phyloP scores from a whole-genome alignment of 306 rosid genomes.

The Fagus crenata region DNA sequence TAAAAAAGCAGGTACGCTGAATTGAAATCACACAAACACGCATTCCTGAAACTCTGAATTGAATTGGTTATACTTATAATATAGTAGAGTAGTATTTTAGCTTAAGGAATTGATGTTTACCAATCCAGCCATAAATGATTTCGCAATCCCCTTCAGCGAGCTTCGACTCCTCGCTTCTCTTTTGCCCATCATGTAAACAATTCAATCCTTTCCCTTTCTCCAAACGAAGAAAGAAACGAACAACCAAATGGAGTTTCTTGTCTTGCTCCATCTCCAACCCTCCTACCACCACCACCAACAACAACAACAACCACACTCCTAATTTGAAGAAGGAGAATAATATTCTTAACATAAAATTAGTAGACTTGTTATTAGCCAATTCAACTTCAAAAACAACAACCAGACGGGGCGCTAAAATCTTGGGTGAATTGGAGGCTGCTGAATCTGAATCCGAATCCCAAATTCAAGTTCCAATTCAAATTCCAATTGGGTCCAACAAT shows the following conservation, averaged over 20 bases:
- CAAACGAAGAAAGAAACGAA: constrained; percentile 41
- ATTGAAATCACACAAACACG: not conserved
- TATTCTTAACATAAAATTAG: constrained; percentile 28
- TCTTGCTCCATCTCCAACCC: constrained; percentile 47
- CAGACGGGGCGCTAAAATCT: constrained; percentile 40
- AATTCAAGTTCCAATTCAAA: constrained; percentile 29
- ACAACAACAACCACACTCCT: no score
- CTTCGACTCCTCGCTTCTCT: constrained; percentile 48
- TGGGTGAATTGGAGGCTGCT: constrained; percentile 38
- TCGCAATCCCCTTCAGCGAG: constrained; percentile 45
- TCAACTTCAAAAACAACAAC: constrained; percentile 15
- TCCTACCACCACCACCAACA: constrained; percentile 28
- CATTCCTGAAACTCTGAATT: not conserved
- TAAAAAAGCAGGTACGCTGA: not conserved
- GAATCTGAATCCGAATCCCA: not conserved
- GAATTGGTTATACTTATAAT: not conserved
- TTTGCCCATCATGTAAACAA: constrained; percentile 58
- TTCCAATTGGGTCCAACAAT: constrained; percentile 56
- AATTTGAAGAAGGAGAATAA: no score
- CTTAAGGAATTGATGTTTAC: constrained; percentile 37
- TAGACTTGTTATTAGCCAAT: constrained; percentile 10
- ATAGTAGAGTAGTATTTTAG: not conserved
- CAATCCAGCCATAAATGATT: constrained; percentile 50
- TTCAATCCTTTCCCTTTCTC: constrained; percentile 39
- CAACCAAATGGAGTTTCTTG: constrained; percentile 35